Evolutionary conservation across 2,329 filamentous ascomycete genomes (phyloP).

Genomic region (Curvularia lunata): DNA sequence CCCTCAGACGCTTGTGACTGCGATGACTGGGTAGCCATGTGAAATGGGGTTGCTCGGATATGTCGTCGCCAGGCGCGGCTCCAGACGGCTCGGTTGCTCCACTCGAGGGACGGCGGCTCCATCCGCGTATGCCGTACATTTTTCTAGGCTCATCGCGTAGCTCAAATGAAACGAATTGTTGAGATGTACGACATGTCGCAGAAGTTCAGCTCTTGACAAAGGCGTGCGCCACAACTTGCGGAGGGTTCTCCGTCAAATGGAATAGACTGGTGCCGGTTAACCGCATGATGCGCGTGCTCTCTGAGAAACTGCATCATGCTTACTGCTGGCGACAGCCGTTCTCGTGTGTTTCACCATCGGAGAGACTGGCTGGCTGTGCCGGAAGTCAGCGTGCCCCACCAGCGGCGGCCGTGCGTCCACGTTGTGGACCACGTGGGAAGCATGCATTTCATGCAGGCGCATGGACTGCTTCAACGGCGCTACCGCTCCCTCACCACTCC

Average conservation of each 20-base stretch:
- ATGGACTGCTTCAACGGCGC: conserved; percentile 9
- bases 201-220: neutral
- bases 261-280: neutral
- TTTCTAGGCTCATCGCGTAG: neutral
- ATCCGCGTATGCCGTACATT: neutral
- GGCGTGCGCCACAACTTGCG: neutral
- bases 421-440: conserved; percentile 14
- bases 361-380: neutral
- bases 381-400: conserved; percentile 8
- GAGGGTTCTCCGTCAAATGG: neutral
- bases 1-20: neutral
- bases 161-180: neutral
- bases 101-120: neutral
- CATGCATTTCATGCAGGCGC: conserved; percentile 17
- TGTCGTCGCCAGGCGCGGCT: neutral
- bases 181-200: neutral
- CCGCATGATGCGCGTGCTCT: neutral
- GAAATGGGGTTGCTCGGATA: neutral
- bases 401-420: conserved; percentile 12
- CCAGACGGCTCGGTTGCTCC: neutral
- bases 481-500: neutral
- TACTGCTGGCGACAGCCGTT: neutral
- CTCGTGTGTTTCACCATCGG: conserved; percentile 8
- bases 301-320: neutral
- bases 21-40: neutral